Evolutionary conservation across 768 basidiomycete genomes (phyloP).

Genomic region (Baorangia bicolor): DNA sequence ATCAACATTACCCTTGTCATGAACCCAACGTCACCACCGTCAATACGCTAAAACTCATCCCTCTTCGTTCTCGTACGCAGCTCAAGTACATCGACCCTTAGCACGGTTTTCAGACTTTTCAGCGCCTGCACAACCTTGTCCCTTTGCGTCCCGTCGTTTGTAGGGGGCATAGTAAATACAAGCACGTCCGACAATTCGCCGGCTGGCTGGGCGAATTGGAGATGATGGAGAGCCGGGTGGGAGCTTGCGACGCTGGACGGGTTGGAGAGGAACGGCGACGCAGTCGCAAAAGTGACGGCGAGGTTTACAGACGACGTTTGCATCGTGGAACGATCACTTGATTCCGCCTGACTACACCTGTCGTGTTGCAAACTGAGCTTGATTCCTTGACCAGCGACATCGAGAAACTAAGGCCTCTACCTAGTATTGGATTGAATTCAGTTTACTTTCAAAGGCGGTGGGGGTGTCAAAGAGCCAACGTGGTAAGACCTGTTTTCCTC

Average conservation of each 20-base stretch:
- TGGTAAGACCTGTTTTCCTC: too few relatives aligned
- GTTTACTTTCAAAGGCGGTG: neutral
- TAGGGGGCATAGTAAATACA: conserved; percentile 14
- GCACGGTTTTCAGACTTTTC: conserved; percentile 16
- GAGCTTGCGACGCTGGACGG: conserved; percentile 20
- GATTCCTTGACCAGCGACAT: neutral
- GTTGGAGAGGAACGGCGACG: conserved; percentile 24
- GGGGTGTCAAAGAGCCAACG: too few relatives aligned
- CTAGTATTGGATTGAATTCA: too few relatives aligned
- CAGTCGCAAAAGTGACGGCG: conserved; percentile 28
- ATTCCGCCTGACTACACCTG: neutral
- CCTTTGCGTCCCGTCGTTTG: neutral
- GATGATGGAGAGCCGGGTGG: conserved; percentile 21
- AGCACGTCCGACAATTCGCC: conserved; percentile 25
- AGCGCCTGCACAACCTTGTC: conserved; percentile 17
- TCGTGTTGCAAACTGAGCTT: neutral
- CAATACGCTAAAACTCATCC: conserved; percentile 23
- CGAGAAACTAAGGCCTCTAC: neutral
- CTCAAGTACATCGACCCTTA: conserved; percentile 26
- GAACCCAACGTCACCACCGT: neutral
- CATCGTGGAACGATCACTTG: conserved; percentile 1
- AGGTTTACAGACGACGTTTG: conserved; percentile 20
- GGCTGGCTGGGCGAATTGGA: conserved; percentile 23
- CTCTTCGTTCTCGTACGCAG: conserved; percentile 23
- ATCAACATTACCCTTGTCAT: neutral